These are phyloP conservation scores for Talaromyces albobiverticillius DNA, from an alignment of 2,329 filamentous ascomycete genomes.

Conservation along the genomic window DNA sequence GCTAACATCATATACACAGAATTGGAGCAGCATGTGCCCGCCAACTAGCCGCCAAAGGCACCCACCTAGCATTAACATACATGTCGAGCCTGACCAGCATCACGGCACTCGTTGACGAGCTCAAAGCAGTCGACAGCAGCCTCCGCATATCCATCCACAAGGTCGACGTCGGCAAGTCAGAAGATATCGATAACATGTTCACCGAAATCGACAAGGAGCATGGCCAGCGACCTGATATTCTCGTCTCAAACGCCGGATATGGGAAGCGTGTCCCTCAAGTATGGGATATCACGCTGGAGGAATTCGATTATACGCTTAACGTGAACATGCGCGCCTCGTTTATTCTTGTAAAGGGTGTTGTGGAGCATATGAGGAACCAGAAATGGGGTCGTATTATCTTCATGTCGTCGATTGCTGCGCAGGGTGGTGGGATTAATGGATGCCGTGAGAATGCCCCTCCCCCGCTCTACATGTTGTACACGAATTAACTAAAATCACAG, in stretches of 20 bases:
- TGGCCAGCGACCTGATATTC: conserved; percentile 52
- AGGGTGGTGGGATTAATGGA: conserved; percentile 63
- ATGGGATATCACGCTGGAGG: conserved; percentile 60
- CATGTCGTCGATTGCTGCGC: conserved; percentile 61
- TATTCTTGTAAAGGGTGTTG: conserved; percentile 58
- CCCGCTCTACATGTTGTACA: background rate
- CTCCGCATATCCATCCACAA: conserved; percentile 54
- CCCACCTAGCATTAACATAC: conserved; percentile 60
- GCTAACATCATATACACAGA: conserved; percentile 33
- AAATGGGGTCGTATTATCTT: conserved; percentile 64
- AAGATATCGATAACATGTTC: conserved; percentile 55
- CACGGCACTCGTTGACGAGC: conserved; percentile 42
- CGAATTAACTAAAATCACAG: conserved; percentile 22
- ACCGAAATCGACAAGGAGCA: conserved; percentile 52
- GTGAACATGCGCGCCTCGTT: conserved; percentile 64
- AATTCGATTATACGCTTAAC: conserved; percentile 62
- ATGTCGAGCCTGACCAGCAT: conserved; percentile 50
- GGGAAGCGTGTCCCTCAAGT: conserved; percentile 59
- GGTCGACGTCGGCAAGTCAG: conserved; percentile 56
- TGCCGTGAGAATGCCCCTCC: conserved; percentile 38
- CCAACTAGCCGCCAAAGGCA: conserved; percentile 52
- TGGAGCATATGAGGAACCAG: conserved; percentile 59
- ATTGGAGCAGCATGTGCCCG: conserved; percentile 60
- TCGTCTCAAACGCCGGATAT: conserved; percentile 65
- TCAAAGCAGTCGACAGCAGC: conserved; percentile 33